These are phyloP conservation scores for Mycena metata DNA, from an alignment of 768 basidiomycete genomes.

Conservation along the genomic window DNA sequence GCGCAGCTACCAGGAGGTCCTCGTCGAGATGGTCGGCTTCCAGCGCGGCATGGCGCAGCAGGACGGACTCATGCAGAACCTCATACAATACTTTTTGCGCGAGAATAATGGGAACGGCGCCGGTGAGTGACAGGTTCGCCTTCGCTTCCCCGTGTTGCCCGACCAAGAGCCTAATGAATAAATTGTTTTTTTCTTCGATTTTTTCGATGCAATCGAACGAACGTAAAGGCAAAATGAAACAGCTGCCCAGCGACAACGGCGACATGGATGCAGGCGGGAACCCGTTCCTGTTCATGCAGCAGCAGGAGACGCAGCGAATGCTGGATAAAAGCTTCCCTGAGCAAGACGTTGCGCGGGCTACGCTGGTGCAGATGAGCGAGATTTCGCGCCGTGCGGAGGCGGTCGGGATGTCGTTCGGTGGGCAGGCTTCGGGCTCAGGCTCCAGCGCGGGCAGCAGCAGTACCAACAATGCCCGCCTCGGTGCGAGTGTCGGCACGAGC, in stretches of 20 bases:
- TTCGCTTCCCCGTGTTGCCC: conserved; percentile 24
- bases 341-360: conserved; percentile 74
- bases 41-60: conserved; percentile 85
- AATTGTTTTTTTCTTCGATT: conserved; percentile 27
- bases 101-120: conserved; percentile 60
- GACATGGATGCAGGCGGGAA: conserved; percentile 35
- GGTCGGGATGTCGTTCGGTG: conserved; percentile 42
- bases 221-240: conserved; percentile 39
- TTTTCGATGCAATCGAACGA: conserved; percentile 3
- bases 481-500: conserved; percentile 36
- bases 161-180: conserved; percentile 34
- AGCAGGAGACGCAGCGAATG: conserved; percentile 66
- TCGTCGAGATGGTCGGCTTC: conserved; percentile 79
- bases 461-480: conserved; percentile 14
- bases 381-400: conserved; percentile 72
- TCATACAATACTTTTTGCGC: conserved; percentile 85
- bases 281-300: conserved; percentile 68
- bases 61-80: conserved; percentile 84
- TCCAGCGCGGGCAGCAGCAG: conserved; percentile 17
- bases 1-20: conserved; percentile 75
- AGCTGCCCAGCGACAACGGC: conserved; percentile 18
- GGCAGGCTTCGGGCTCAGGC: conserved; percentile 29
- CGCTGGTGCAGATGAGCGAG: conserved; percentile 84
- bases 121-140: conserved; percentile 41
- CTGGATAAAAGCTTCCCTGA: conserved; percentile 60